These are phyloP conservation scores for Colletotrichum musicola DNA, from an alignment of 2,329 filamentous ascomycete species.

Conservation along the genomic window DNA sequence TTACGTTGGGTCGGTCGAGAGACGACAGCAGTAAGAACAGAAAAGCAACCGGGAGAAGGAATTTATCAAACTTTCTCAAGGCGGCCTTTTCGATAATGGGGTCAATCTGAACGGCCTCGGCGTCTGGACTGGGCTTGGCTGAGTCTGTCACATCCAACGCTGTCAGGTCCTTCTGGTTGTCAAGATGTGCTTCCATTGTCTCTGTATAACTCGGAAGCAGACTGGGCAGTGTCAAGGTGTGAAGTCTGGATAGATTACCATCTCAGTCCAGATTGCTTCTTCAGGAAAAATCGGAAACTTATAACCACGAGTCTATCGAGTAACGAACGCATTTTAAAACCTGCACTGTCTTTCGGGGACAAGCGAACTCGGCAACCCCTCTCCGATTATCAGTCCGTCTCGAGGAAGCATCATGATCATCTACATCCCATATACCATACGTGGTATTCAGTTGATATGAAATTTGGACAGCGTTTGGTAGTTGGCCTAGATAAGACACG, in stretches of 20 bases:
- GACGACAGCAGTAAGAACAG: conserved; percentile 31
- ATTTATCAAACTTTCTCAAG: conserved; percentile 39
- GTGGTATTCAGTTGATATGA: not conserved
- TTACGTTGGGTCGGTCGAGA: conserved; percentile 38
- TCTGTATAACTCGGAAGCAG: not conserved
- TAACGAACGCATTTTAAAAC: no score
- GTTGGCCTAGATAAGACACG: no score
- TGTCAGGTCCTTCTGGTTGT: not conserved
- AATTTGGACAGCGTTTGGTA: not conserved
- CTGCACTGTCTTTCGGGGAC: not conserved
- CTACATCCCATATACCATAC: not conserved
- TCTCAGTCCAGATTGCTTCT: not conserved
- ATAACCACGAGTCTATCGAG: no score
- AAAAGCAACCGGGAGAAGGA: conserved; percentile 35
- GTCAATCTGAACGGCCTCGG: conserved; percentile 34
- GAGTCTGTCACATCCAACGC: not conserved
- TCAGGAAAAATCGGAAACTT: no score
- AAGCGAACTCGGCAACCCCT: not conserved
- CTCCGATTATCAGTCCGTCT: not conserved
- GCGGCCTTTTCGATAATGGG: conserved; percentile 35
- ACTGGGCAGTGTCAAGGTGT: not conserved
- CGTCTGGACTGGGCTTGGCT: not conserved
- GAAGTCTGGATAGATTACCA: not conserved
- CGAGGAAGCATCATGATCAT: not conserved
- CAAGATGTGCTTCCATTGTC: not conserved